A percentile compares a stretch with the other conserved stretches of the same genome.
Conservation (phyloP, 176 grass and related monocot genomes). For the Avena atlantica region DNA sequence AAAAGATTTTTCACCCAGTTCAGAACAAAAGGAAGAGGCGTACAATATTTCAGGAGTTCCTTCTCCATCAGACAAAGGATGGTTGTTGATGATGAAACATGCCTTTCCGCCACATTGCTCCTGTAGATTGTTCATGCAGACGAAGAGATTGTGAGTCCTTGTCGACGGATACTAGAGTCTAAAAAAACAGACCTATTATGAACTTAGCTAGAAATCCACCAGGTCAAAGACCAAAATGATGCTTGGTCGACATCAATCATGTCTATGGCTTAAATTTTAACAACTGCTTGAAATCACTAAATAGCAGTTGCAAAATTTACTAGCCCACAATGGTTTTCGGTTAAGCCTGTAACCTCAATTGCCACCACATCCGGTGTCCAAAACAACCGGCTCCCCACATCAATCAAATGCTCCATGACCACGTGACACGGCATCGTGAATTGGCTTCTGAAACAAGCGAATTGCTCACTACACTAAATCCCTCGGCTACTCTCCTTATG, state of each 20-base stretch:
- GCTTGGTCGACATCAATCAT: background rate
- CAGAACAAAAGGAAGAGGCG: conserved; percentile 5
- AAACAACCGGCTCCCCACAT: background rate
- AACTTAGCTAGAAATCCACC: background rate
- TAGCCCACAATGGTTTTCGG: background rate
- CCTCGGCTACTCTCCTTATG: background rate
- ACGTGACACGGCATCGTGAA: background rate
- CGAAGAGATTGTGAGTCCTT: conserved; percentile 8
- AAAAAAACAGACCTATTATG: background rate
- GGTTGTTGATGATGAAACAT: conserved; percentile 66
- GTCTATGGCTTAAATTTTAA: background rate
- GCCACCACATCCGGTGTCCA: background rate
- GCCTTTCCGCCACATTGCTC: conserved; percentile 64
- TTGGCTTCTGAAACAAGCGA: background rate
- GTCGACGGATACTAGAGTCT: background rate
- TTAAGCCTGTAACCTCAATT: background rate
- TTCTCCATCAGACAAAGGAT: conserved; percentile 49
- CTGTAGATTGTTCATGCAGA: conserved; percentile 43
- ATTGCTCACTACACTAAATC: background rate
- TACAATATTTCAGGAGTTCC: conserved; percentile 66
- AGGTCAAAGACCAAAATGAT: background rate
- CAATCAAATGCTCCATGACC: background rate
- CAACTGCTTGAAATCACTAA: background rate
- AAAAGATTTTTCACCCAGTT: background rate
- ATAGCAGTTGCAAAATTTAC: background rate